phyloP scores from a whole-genome alignment of 441 rosid genomes.

The Syzygium malaccense region DNA sequence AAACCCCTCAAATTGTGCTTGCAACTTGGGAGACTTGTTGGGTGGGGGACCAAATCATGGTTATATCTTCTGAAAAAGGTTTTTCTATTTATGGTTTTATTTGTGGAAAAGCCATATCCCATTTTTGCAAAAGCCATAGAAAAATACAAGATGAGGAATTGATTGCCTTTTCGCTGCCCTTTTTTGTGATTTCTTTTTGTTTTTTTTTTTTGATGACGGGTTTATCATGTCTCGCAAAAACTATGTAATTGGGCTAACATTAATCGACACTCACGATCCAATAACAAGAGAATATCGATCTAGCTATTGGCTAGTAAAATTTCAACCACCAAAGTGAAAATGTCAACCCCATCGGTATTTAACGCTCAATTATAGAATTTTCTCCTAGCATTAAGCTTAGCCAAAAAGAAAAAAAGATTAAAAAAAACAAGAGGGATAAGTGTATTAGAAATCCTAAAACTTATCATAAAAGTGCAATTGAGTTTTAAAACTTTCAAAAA shows the following conservation, averaged over 20 bases:
- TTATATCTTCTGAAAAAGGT: neutral
- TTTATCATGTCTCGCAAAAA: neutral
- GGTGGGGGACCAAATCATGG: neutral
- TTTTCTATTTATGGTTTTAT: neutral
- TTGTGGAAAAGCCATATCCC: neutral
- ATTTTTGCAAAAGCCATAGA: neutral
- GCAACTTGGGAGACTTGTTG: neutral
- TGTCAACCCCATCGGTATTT: neutral
- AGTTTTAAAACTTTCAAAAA: no score
- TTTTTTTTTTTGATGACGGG: no score
- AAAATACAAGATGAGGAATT: neutral
- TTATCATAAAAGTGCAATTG: no score
- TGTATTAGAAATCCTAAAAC: no score
- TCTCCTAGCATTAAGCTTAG: neutral
- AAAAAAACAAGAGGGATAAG: no score
- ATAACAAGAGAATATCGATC: neutral
- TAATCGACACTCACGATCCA: neutral
- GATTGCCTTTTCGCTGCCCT: neutral
- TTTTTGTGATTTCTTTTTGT: accelerated
- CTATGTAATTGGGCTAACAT: neutral
- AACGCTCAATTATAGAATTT: neutral
- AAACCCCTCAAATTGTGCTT: neutral
- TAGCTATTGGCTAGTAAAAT: neutral
- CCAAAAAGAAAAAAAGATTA: neutral
- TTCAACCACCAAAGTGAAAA: neutral